Base-by-base conservation (phyloP, 202 grass and related monocot species). In the Zizania palustris region DNA sequence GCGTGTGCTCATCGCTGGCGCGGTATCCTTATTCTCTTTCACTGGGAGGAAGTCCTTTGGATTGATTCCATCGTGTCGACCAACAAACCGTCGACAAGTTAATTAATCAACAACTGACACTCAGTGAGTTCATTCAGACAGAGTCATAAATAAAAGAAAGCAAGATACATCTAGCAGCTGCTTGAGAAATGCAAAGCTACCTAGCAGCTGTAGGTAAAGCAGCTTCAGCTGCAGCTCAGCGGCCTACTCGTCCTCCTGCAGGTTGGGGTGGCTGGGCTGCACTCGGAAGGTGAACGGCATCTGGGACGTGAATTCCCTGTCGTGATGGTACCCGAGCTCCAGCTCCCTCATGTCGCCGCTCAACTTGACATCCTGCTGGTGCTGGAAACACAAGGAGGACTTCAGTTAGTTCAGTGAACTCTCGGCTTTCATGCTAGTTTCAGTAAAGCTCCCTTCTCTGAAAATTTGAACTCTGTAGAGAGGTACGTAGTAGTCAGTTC, bases 231-330 rank as follows among this genome's bases (percentile, higher is more conserved):
- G 16, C 74, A 20, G 45, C 11, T 34, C 5, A 41, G 14, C 43
- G 21, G 50, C 82, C 79, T 69, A 87, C 81, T 86, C 64, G 75
- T 90, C 89, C 45, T 90, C 85, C 67, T 99, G 91, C 51, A 95
- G 84, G 77, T 95, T 92, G 61, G 89, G 96, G 54, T 99, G 96
- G 85, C 85, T 93, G 35, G 90, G 90, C 73, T 99, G 92, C 63
- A 99, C 83, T 5, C 83, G 66, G 76, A 99, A 99, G 67, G 77
- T 93, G 87, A 99, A 80, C 13, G 89, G 90, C 71, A 99, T 93
- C 66, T 93, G 89, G n/a, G 91, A 46, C 7, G 85, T 38, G 65
- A 97, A 94, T 15, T 92, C 85, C 84, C 87, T 88, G 57, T 88
- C 89, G 11, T 86, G 78, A n/a, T 89, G 79, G 69, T 88, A 90